Conservation (phyloP, 208 protist genomes). For the Trichomonas tenax region DNA sequence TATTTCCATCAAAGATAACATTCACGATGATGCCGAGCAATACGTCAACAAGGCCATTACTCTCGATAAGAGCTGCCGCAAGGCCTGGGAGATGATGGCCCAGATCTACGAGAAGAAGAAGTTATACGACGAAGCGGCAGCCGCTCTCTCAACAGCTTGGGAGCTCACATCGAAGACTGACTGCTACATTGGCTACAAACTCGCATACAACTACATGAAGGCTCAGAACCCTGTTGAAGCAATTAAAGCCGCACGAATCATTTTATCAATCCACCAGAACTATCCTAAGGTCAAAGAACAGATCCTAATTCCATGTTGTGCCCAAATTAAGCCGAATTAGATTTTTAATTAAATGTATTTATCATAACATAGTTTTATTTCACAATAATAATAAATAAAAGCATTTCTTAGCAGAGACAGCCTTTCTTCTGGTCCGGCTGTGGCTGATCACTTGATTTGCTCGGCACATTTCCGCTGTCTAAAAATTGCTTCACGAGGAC, state of each 20-base stretch:
- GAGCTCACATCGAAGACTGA: background rate
- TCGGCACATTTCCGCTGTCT: background rate
- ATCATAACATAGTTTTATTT: no score
- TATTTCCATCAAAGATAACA: background rate
- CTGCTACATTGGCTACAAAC: background rate
- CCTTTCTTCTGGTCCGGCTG: background rate
- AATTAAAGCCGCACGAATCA: background rate
- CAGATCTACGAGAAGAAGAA: background rate
- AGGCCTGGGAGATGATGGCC: background rate
- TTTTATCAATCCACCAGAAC: background rate
- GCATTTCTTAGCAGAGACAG: background rate
- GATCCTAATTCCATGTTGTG: background rate
- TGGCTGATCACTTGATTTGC: background rate
- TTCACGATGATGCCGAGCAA: background rate
- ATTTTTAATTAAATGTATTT: no score
- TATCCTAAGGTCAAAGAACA: background rate
- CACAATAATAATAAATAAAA: no score
- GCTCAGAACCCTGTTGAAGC: background rate
- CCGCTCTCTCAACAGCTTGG: background rate
- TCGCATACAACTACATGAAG: background rate
- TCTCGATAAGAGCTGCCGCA: background rate
- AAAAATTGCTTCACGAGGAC: background rate
- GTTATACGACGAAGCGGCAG: background rate
- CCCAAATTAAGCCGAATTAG: background rate
- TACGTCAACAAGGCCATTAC: background rate